A percentile compares a stretch with the other conserved stretches of the same genome.
Conservation (phyloP, 495 filamentous ascomycete genomes). For the Trichoderma reesei region DNA sequence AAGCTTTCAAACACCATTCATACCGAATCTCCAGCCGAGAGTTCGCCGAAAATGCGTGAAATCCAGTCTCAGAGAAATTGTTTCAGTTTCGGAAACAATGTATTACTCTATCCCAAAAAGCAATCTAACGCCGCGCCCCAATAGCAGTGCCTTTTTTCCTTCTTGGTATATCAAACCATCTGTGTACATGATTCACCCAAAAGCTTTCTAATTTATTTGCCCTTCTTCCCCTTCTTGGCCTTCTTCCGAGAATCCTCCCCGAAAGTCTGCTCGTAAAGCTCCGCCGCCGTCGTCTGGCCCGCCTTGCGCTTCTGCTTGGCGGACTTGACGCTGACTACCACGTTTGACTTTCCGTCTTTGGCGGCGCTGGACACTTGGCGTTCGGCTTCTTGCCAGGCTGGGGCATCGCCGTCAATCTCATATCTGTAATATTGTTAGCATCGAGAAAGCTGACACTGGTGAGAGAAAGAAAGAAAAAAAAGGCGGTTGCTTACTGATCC, state of each 20-base stretch:
- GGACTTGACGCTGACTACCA: constrained; percentile 76
- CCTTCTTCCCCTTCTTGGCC: constrained; percentile 11
- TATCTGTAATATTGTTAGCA: constrained; percentile 53
- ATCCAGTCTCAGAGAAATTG: too few relatives aligned
- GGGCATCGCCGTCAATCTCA: constrained; percentile 61
- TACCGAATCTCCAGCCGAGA: too few relatives aligned
- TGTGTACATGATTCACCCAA: neutral
- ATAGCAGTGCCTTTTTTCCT: neutral
- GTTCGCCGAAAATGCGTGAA: too few relatives aligned
- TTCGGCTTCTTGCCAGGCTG: constrained; percentile 77
- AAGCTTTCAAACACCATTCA: too few relatives aligned
- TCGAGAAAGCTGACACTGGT: constrained; percentile 20
- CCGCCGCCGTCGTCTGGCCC: constrained; percentile 50
- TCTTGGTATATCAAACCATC: neutral
- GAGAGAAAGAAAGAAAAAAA: constrained; percentile 10
- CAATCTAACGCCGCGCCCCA: neutral
- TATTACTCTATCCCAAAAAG: neutral
- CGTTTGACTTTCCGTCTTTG: constrained; percentile 47
- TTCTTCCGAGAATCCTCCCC: constrained; percentile 24
- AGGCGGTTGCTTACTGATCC: constrained; percentile 57
- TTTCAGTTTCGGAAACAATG: too few relatives aligned
- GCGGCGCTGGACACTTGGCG: constrained; percentile 53
- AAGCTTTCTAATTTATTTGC: neutral
- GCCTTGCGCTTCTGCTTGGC: constrained; percentile 72
- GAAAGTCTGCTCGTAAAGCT: constrained; percentile 50